Percentiles rank a stretch among this genome's conserved stretches.
Conservation (phyloP, 257 asterid genomes). For the Misopates orontium region DNA sequence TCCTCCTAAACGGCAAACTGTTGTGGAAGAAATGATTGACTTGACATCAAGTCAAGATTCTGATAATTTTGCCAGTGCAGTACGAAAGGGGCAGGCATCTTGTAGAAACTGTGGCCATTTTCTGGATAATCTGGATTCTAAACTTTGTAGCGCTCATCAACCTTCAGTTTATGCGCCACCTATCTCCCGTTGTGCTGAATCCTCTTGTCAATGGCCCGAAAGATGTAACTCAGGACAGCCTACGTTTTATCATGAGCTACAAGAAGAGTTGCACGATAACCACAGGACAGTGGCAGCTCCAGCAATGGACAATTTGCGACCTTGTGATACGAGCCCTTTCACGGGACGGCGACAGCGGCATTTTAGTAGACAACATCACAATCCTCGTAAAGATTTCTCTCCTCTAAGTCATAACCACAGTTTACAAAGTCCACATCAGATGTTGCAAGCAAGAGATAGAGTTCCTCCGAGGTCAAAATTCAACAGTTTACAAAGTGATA, state of each 20-base stretch:
- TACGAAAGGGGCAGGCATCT: constrained; percentile 36
- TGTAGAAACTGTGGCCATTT: constrained; percentile 61
- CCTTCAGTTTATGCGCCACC: constrained; percentile 35
- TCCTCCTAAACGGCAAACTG: constrained; percentile 26
- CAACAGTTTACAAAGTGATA: constrained; percentile 29
- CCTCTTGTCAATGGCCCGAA: constrained; percentile 42
- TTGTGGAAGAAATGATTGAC: constrained; percentile 32
- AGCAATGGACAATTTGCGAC: constrained; percentile 22
- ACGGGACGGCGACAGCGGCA: constrained; percentile 38
- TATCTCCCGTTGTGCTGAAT: constrained; percentile 32
- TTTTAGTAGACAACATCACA: constrained; percentile 31
- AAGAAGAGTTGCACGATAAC: constrained; percentile 33
- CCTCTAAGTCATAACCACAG: constrained; percentile 33
- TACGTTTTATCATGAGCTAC: constrained; percentile 34
- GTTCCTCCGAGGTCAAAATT: constrained; percentile 42
- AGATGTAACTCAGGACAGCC: constrained; percentile 33
- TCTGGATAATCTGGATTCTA: constrained; percentile 33
- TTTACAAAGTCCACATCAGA: constrained; percentile 41
- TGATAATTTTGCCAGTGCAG: constrained; percentile 24
- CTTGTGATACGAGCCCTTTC: constrained; percentile 34
- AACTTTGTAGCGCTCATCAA: constrained; percentile 30
- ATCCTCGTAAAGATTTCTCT: constrained; percentile 33
- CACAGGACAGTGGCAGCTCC: constrained; percentile 23
- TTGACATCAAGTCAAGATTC: constrained; percentile 31
- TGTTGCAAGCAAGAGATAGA: constrained; percentile 37